A percentile compares a stretch with the other conserved stretches of the same genome.
Conservation (phyloP, 1,284 basidiomycete species). For the Vanrija humicola region DNA sequence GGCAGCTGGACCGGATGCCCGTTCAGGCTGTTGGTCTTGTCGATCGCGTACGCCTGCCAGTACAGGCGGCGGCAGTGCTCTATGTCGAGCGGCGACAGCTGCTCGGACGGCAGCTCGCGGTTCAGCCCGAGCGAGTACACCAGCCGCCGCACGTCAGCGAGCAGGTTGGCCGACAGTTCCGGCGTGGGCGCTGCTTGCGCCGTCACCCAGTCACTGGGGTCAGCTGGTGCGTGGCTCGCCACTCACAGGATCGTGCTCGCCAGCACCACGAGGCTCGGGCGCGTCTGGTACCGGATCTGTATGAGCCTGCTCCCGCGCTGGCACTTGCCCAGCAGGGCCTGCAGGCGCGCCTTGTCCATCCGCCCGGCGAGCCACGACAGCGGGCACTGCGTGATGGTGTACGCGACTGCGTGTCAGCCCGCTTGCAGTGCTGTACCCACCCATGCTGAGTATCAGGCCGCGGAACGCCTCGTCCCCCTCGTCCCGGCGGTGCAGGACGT, state of each 20-base stretch:
- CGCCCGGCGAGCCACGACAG: constrained; percentile 18
- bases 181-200: constrained; percentile 11
- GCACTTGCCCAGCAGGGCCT: constrained; percentile 17
- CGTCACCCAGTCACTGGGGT: constrained; percentile 4
- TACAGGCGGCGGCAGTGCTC: constrained; percentile 22
- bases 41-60: constrained; percentile 21
- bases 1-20: constrained; percentile 15
- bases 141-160: constrained; percentile 21
- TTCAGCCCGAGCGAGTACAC: constrained; percentile 22
- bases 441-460: constrained; percentile 26
- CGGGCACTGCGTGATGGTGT: constrained; percentile 30
- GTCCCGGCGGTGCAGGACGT: constrained; percentile 27
- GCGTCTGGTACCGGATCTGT: constrained; percentile 20
- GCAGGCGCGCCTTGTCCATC: constrained; percentile 16
- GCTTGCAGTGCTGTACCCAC: too few relatives aligned
- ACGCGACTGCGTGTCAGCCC: constrained; percentile 10
- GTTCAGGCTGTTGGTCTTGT: constrained; percentile 25
- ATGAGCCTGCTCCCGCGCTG: constrained; percentile 22
- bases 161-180: constrained; percentile 10
- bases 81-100: constrained; percentile 14
- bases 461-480: constrained; percentile 25
- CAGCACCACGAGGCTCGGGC: constrained; percentile 16
- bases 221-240: not conserved
- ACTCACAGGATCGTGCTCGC: constrained; percentile 15
- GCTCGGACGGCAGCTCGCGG: constrained; percentile 8